These are phyloP conservation scores for Lactuca saligna DNA, from an alignment of 129 eudicot species.

Conservation along the genomic window DNA sequence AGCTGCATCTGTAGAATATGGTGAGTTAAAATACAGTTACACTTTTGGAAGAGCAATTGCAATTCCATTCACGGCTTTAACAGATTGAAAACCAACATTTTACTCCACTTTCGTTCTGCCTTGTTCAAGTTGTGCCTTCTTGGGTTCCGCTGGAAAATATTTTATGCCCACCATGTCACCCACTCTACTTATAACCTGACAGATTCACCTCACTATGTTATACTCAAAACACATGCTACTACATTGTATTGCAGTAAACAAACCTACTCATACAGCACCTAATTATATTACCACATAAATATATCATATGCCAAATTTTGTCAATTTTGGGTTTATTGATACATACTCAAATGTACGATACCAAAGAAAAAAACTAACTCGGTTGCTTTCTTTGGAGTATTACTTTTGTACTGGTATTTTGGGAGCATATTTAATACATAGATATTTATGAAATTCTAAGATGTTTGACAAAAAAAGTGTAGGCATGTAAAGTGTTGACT, in stretches of 20 bases:
- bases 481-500: too few relatives aligned
- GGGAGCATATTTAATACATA: too few relatives aligned
- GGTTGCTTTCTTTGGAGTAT: too few relatives aligned
- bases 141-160: slow-evolving; percentile 96
- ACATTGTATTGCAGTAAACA: not conserved
- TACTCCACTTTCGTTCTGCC: slow-evolving; percentile 57
- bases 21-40: slow-evolving; percentile 24
- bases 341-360: too few relatives aligned
- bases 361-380: too few relatives aligned
- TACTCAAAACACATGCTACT: not conserved
- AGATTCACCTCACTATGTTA: slow-evolving; percentile 6
- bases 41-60: slow-evolving; percentile 12
- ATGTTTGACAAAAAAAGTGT: too few relatives aligned
- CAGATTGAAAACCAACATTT: slow-evolving; percentile 11
- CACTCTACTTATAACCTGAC: slow-evolving; percentile 80
- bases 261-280: too few relatives aligned
- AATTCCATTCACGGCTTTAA: not conserved
- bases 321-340: too few relatives aligned
- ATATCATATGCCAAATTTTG: too few relatives aligned
- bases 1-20: slow-evolving; percentile 33
- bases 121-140: slow-evolving; percentile 69
- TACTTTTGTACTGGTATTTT: too few relatives aligned
- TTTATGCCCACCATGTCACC: slow-evolving; percentile 94
- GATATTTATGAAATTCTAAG: too few relatives aligned
- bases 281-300: too few relatives aligned